These are phyloP conservation scores for Tetracladium setigerum DNA, from an alignment of 495 filamentous ascomycete genomes.

Conservation along the genomic window DNA sequence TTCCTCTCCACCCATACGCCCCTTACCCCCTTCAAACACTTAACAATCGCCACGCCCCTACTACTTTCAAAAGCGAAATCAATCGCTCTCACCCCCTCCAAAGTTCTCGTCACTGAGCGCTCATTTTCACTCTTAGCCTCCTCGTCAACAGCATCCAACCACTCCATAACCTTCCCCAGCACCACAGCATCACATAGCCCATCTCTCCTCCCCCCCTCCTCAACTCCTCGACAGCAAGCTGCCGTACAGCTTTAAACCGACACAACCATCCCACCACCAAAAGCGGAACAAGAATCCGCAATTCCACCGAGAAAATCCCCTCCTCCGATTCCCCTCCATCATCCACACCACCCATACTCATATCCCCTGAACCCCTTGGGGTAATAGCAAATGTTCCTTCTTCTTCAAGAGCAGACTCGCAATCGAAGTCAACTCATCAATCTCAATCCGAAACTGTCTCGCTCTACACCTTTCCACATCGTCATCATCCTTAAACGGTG, in stretches of 20 bases:
- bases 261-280: slow-evolving; percentile 15
- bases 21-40: slow-evolving; percentile 3
- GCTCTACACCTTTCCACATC: no score
- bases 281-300: slow-evolving; percentile 28
- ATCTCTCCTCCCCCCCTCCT: slow-evolving; percentile 31
- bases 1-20: slow-evolving; percentile 4
- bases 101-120: neutral
- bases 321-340: neutral
- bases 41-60: slow-evolving; percentile 3
- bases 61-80: slow-evolving; percentile 11
- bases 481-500: no score
- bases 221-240: slow-evolving; percentile 32
- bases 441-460: slow-evolving; percentile 7
- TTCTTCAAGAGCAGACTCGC: slow-evolving; percentile 5
- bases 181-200: slow-evolving; percentile 32
- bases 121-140: neutral
- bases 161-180: slow-evolving; percentile 14
- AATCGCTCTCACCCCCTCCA: neutral
- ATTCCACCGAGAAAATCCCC: slow-evolving; percentile 14
- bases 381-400: neutral
- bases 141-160: slow-evolving; percentile 12
- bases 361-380: no score
- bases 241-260: slow-evolving; percentile 29
- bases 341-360: neutral
- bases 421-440: slow-evolving; percentile 13